Percentiles rank a stretch among this genome's conserved stretches.
Conservation (phyloP, 208 protist genomes). For the Wallacemonas sp. region DNA sequence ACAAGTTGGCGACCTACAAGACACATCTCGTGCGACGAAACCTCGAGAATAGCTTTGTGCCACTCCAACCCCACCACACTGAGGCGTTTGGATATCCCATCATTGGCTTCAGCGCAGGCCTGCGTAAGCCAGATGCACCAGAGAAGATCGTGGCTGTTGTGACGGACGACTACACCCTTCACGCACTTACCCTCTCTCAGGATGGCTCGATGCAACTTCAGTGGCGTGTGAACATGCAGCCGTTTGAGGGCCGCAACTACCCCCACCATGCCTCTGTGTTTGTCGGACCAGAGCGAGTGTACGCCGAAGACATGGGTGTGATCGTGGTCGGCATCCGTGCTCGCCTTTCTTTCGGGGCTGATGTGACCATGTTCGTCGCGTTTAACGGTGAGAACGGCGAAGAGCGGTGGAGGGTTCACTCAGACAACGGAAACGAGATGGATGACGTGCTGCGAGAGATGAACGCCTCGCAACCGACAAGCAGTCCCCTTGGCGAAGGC, state of each 20-base stretch:
- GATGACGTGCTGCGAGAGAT: conserved; percentile 60
- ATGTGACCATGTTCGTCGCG: conserved; percentile 61
- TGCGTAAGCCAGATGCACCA: conserved; percentile 19
- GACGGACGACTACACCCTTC: conserved; percentile 52
- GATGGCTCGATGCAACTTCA: conserved; percentile 18
- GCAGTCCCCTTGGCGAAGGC: not conserved
- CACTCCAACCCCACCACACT: conserved; percentile 13
- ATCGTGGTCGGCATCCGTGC: conserved; percentile 41
- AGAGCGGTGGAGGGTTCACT: conserved; percentile 73
- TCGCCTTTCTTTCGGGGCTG: conserved; percentile 9
- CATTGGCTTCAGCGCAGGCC: conserved; percentile 60
- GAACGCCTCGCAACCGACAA: not conserved
- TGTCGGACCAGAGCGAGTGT: conserved; percentile 75
- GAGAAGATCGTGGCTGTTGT: conserved; percentile 51
- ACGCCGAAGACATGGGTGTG: conserved; percentile 71
- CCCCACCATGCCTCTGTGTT: conserved; percentile 54
- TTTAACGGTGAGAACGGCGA: conserved; percentile 69
- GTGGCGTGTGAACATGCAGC: conserved; percentile 40
- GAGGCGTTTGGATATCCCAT: conserved; percentile 34
- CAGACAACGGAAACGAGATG: conserved; percentile 63
- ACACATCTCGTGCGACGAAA: conserved; percentile 45
- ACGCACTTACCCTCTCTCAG: conserved; percentile 3
- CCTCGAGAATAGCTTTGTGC: conserved; percentile 49
- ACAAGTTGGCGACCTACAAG: conserved; percentile 36
- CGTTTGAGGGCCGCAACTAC: conserved; percentile 15